Conservation (phyloP, 148 eudicot genomes). For the Heliamphora exappendiculata region DNA sequence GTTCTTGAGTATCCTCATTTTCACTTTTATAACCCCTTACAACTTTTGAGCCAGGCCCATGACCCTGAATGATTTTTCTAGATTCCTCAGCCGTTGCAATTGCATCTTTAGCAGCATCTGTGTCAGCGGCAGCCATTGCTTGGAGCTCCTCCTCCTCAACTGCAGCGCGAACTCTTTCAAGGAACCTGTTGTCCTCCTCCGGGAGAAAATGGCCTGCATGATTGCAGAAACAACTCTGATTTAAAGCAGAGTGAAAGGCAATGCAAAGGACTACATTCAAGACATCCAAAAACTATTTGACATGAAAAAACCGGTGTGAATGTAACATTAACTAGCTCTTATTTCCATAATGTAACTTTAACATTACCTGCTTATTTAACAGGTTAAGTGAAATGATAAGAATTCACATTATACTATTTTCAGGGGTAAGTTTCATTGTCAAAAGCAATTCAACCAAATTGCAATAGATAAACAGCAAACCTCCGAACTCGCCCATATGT, state of each 20-base stretch:
- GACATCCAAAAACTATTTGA: background rate
- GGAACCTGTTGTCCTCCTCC: conserved; percentile 89
- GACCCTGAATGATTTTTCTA: conserved; percentile 36
- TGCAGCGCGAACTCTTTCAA: conserved; percentile 80
- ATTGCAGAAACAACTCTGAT: background rate
- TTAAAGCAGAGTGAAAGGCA: conserved; percentile 7
- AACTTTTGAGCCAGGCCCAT: conserved; percentile 27
- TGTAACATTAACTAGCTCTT: background rate
- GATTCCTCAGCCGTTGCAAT: conserved; percentile 80
- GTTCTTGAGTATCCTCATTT: conserved; percentile 24
- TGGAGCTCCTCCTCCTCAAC: conserved; percentile 93
- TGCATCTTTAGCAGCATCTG: conserved; percentile 75
- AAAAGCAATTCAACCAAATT: background rate
- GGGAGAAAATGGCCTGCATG: conserved; percentile 86
- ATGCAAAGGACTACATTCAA: background rate
- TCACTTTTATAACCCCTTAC: conserved; percentile 18
- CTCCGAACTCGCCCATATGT: background rate
- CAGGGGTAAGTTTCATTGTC: background rate
- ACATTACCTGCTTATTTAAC: background rate
- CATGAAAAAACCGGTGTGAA: background rate
- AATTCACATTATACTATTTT: background rate
- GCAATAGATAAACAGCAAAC: background rate
- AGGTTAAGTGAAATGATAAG: background rate
- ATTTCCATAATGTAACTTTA: background rate
- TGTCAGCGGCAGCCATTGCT: conserved; percentile 73